These are phyloP conservation scores for Cyclanthera cordifolia DNA, from an alignment of 306 rosid species.

Conservation along the genomic window DNA sequence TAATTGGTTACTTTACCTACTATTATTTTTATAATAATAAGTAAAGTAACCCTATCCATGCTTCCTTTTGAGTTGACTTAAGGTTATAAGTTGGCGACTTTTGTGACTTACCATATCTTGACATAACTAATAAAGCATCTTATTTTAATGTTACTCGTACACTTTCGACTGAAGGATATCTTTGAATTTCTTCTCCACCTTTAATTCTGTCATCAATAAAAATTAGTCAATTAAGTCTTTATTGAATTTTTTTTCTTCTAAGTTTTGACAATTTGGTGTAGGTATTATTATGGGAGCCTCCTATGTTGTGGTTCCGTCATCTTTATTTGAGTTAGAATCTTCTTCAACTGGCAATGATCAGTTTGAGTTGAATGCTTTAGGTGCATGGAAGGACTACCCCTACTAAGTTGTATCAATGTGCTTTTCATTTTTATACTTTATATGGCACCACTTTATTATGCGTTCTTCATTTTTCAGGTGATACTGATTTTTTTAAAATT, in stretches of 20 bases:
- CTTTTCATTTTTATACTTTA: not conserved
- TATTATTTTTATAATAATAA: not conserved
- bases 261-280: constrained; percentile 25
- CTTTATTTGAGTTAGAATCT: constrained; percentile 33
- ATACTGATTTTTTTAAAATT: constrained; percentile 12
- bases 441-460: not conserved
- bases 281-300: constrained; percentile 59
- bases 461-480: not conserved
- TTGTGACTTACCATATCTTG: constrained; percentile 1
- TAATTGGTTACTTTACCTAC: constrained; percentile 4
- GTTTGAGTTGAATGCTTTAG: constrained; percentile 43
- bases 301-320: constrained; percentile 43
- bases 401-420: constrained; percentile 4
- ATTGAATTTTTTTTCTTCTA: not conserved
- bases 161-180: not conserved
- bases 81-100: not conserved
- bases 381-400: constrained; percentile 30
- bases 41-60: not conserved
- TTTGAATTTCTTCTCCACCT: not conserved
- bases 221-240: not conserved
- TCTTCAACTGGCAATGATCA: constrained; percentile 36
- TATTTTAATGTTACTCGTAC: not conserved
- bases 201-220: not conserved
- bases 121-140: not conserved
- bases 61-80: constrained; percentile 3